These are phyloP conservation scores for Grosmannia serpens DNA, from an alignment of 2,329 filamentous ascomycete genomes.

Conservation along the genomic window DNA sequence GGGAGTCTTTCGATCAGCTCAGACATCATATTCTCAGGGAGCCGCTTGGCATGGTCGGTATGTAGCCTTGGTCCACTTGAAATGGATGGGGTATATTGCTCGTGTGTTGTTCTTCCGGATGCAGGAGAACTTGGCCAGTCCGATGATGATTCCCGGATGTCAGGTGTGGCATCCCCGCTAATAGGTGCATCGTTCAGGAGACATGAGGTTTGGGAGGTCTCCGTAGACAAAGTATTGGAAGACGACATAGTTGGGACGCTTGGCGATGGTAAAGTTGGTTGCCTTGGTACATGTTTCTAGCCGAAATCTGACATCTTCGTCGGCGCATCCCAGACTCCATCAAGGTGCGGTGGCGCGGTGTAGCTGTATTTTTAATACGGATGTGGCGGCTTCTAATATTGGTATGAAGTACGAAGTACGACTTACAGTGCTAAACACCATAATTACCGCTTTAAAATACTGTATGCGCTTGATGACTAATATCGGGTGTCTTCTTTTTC, in stretches of 20 bases:
- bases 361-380: too few species aligned
- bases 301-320: neutral
- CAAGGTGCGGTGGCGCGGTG: too few species aligned
- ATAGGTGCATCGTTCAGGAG: neutral
- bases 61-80: neutral
- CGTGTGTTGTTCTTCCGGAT: neutral
- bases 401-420: too few species aligned
- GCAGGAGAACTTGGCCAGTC: neutral
- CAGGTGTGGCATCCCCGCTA: neutral
- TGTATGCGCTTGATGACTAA: neutral
- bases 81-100: neutral
- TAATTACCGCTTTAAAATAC: too few species aligned
- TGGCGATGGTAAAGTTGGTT: neutral
- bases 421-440: too few species aligned
- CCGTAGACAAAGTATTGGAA: neutral
- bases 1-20: constrained; percentile 49
- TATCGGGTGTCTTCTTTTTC: neutral
- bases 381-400: too few species aligned
- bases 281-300: neutral
- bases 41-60: constrained; percentile 33
- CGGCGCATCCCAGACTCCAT: too few species aligned
- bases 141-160: neutral
- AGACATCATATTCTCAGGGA: constrained; percentile 48
- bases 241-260: neutral
- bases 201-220: neutral